A percentile compares a stretch with the other conserved stretches of the same genome.
Evolutionary conservation across 257 asterid species (phyloP).

Genomic region (Gentiana dahurica): DNA sequence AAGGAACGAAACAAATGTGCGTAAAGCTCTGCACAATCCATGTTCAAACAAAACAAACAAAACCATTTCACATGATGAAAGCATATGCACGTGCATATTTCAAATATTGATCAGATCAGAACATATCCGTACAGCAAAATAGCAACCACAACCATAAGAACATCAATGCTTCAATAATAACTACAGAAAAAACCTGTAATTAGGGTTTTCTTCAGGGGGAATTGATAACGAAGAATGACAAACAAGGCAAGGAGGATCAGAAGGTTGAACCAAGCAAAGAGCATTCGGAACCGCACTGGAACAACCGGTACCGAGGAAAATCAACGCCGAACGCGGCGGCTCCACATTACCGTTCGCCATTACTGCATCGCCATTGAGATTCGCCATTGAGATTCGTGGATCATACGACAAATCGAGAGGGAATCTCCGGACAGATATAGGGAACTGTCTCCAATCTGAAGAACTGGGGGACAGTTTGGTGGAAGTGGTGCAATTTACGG

Average conservation of each 20-base stretch:
- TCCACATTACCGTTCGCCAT: conserved; percentile 39
- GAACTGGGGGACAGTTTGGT: no score
- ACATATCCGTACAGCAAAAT: neutral
- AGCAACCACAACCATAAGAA: neutral
- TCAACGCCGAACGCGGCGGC: conserved; percentile 51
- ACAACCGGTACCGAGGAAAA: conserved; percentile 94
- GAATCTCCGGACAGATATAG: no score
- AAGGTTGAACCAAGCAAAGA: conserved; percentile 70
- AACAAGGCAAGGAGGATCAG: conserved; percentile 81
- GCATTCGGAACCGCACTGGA: conserved; percentile 89
- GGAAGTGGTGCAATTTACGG: no score
- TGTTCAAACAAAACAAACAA: no score
- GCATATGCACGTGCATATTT: no score
- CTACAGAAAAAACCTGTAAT: conserved; percentile 48
- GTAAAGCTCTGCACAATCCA: neutral
- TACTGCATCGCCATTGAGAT: conserved; percentile 13
- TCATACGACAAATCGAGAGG: no score
- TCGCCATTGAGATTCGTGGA: conserved; percentile 12
- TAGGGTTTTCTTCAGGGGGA: conserved; percentile 76
- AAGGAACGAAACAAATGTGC: neutral
- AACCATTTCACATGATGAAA: no score
- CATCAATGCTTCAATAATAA: neutral
- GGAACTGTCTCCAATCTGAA: no score
- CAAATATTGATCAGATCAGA: no score
- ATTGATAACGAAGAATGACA: conserved; percentile 59